Conservation (phyloP, 2,329 filamentous ascomycete genomes). For the Septoria petroselini region DNA sequence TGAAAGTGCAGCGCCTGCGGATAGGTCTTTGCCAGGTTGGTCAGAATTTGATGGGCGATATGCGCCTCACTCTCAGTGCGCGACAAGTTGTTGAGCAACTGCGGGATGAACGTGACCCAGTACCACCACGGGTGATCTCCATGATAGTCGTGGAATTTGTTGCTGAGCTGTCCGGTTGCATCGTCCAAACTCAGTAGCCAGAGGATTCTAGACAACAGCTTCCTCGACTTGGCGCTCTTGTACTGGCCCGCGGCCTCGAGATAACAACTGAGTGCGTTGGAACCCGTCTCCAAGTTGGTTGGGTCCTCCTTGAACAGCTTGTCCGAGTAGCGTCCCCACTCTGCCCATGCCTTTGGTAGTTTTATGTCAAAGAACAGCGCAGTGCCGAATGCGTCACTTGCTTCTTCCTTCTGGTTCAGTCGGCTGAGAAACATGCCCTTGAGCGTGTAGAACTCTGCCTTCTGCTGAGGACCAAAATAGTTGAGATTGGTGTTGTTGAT, state of each 20-base stretch:
- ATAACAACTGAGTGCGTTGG: constrained; percentile 92
- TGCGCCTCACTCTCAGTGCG: constrained; percentile 74
- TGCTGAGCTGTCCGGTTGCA: constrained; percentile 73
- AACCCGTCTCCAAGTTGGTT: constrained; percentile 73
- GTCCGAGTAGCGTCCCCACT: constrained; percentile 99
- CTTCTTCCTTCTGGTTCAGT: constrained; percentile 82
- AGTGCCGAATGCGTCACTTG: constrained; percentile 89
- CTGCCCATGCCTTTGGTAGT: constrained; percentile 94
- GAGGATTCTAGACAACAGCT: constrained; percentile 85
- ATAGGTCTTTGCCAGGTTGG: constrained; percentile 92
- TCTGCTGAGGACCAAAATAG: constrained; percentile 93
- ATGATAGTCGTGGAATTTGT: constrained; percentile 93
- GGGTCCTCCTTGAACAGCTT: constrained; percentile 91
- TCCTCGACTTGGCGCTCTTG: constrained; percentile 94
- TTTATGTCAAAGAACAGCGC: constrained; percentile 95
- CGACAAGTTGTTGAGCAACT: constrained; percentile 85
- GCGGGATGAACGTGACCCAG: constrained; percentile 98
- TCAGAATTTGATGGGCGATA: constrained; percentile 78
- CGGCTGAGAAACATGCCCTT: constrained; percentile 99
- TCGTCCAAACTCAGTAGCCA: constrained; percentile 96
- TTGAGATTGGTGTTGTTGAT: constrained; percentile 99
- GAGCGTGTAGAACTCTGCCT: constrained; percentile 97
- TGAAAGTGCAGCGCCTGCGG: constrained; percentile 95
- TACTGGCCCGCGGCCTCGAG: constrained; percentile 93
- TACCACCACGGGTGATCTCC: constrained; percentile 98